Base-by-base conservation (phyloP, 345 rosid genomes). In the Euphorbia tirucalli region DNA sequence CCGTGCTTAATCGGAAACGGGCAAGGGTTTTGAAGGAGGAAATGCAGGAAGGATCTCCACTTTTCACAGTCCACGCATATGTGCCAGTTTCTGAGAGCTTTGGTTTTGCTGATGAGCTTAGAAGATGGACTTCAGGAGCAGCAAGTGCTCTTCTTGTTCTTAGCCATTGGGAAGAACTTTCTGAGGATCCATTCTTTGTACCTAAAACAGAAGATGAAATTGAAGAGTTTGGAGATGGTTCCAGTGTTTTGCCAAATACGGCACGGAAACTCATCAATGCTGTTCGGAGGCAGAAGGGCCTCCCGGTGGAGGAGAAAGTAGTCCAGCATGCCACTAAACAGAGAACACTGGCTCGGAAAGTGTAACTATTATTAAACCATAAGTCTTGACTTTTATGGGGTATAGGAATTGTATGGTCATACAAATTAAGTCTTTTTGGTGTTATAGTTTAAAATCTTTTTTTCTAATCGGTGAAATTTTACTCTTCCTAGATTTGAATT, bases 151-250 rank as follows among this genome's bases (percentile, higher is more conserved):
- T 94, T 59, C 93, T 92, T 78, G 96, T 89, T 60, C 84, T 94
- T 66, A 92, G 97, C 73, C 97, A 92, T 32, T 92, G 96, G 96
- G 96, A 92, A 76, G 92, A 79, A 65, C 90, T 94, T 0, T 78
- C 90, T 1, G 95, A 89, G 80, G 98, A 94, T 80, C 97, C 96
- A 0, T 92, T 90, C 79, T 94, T 94, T 77, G 87, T 92, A 15
- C 96, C 97, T 10, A 87, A 85, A 83, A 92, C 97, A 0, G 95
- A 85, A 59, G 98, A 93, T 77, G 97, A 92, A 80, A 82, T 84
- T 19, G 93, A 92, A 76, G 97, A 94, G 85, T 92, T 87, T 54
- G 93, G 96, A 14, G 93, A 94, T 54, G 96, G 98, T 67, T 85
- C 97, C 48, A 89, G 97, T 58, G 96, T 92, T 39, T 94, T 83